Conservation (phyloP, 2,329 filamentous ascomycete genomes). For the Clarireedia sp. region DNA sequence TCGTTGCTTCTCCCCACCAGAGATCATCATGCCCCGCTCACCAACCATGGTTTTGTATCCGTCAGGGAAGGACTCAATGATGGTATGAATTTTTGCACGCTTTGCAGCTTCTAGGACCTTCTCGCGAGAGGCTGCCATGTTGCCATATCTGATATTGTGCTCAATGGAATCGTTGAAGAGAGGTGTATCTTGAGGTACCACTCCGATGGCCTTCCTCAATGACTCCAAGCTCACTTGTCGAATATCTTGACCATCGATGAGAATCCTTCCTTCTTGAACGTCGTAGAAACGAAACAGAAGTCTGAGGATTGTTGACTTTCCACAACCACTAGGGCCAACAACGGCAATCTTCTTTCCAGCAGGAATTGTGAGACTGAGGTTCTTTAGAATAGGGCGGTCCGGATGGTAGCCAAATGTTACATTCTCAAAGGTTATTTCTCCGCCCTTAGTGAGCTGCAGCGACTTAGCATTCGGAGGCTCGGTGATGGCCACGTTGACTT, state of each 20-base stretch:
- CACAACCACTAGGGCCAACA: constrained; percentile 90
- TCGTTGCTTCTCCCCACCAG: constrained; percentile 87
- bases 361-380: constrained; percentile 81
- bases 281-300: constrained; percentile 95
- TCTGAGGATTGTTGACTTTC: constrained; percentile 87
- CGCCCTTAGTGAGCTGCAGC: constrained; percentile 64
- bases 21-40: constrained; percentile 94
- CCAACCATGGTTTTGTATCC: constrained; percentile 88
- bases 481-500: constrained; percentile 82
- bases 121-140: constrained; percentile 66
- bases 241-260: constrained; percentile 90
- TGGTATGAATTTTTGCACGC: constrained; percentile 78
- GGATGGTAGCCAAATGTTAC: constrained; percentile 88
- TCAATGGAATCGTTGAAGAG: constrained; percentile 95
- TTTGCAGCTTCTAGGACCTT: constrained; percentile 70
- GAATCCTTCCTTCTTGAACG: constrained; percentile 72
- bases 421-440: constrained; percentile 90
- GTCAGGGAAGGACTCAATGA: constrained; percentile 71
- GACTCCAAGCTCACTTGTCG: constrained; percentile 75
- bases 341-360: constrained; percentile 94
- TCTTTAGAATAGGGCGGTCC: constrained; percentile 77
- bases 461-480: constrained; percentile 69
- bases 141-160: constrained; percentile 91
- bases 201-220: constrained; percentile 77
- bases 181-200: constrained; percentile 94